Percentiles rank a stretch among this genome's conserved stretches.
These are phyloP conservation scores for Drechslerella coelobrocha DNA, from an alignment of 2,329 filamentous ascomycete species.

Conservation along the genomic window DNA sequence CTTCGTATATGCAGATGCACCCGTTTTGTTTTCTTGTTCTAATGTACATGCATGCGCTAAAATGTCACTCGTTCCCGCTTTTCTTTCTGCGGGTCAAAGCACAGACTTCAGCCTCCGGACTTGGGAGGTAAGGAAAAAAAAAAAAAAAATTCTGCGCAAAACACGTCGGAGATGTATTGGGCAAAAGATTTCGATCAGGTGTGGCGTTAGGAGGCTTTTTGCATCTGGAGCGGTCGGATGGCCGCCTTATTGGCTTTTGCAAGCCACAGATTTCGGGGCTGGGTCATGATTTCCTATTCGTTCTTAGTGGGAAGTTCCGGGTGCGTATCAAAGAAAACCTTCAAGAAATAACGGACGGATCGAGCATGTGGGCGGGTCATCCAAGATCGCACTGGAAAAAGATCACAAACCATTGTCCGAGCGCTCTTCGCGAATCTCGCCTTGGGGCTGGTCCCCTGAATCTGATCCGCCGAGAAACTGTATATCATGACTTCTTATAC, in stretches of 20 bases:
- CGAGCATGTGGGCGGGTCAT: background rate
- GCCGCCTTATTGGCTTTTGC: conserved; percentile 5
- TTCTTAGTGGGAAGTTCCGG: conserved; percentile 22
- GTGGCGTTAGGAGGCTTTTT: conserved; percentile 26
- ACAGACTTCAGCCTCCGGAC: conserved; percentile 20
- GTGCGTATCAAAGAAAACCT: background rate
- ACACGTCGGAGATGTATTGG: background rate
- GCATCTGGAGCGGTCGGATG: conserved; percentile 37
- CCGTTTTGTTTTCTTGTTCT: background rate
- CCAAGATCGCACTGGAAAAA: no score
- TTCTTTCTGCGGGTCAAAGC: conserved; percentile 13
- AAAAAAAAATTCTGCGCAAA: conserved; percentile 34
- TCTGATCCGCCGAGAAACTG: no score
- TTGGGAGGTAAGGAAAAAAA: conserved; percentile 2
- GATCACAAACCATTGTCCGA: no score
- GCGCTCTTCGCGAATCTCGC: no score
- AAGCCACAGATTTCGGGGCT: conserved; percentile 19
- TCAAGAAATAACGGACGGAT: background rate
- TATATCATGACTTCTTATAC: no score
- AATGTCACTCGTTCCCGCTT: conserved; percentile 4
- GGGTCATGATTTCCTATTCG: conserved; percentile 11
- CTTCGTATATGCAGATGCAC: no score
- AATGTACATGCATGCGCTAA: background rate
- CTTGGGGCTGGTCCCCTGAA: no score
- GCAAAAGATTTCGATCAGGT: conserved; percentile 24